Evolutionary conservation across 768 basidiomycete genomes (phyloP), one percentile per base, ranked within the genome.

Genomic region (Mycena crocata): DNA sequence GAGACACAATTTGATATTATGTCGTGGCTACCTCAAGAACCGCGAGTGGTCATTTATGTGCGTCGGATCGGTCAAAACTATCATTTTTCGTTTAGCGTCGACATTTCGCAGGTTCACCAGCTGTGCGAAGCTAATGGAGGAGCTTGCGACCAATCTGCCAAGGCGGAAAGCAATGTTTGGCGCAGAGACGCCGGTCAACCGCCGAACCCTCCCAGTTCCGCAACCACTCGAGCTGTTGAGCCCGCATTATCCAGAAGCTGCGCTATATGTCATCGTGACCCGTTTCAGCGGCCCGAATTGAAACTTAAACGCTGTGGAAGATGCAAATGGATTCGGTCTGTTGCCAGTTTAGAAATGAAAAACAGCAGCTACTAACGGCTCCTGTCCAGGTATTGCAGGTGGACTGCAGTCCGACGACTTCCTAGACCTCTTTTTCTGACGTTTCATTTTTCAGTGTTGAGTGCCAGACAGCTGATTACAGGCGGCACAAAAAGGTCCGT

Each of bases 111-210:
- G 64, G 57, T 48, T 30, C 35, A 46, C 28, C 64, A 66, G 9
- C 57, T 66, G 31, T 60, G 64, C 45, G 57, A 66, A 40, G 52
- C 9, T 24, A 55, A 35, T 45, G 64, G 59, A 39, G 64, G 57
- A n/a, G 49, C 64, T 2, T 66, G 64, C 37, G 64, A 60, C 35
- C 32, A 58, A 32, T 32, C 44, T 0, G 58, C 64, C 35, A 66
- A 60, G 24, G 64, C 64, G 4, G 64, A 58, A 35, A 65, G 64
- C 35, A 30, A 65, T 28, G 12, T 59, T n/a, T 66, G 58, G 64
- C 64, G 64, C 28, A 37, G 15, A 24, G 5, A 28, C 0, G 31
- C 40, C 8, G 64, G 57, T 21, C 8, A 10, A 31, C 64, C 64
- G 14, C 57, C 64, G 2, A 65, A 66, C 37, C 51, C 57, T 46